Evolutionary conservation across 345 rosid genomes (phyloP).

Genomic region (Citrus glauca): DNA sequence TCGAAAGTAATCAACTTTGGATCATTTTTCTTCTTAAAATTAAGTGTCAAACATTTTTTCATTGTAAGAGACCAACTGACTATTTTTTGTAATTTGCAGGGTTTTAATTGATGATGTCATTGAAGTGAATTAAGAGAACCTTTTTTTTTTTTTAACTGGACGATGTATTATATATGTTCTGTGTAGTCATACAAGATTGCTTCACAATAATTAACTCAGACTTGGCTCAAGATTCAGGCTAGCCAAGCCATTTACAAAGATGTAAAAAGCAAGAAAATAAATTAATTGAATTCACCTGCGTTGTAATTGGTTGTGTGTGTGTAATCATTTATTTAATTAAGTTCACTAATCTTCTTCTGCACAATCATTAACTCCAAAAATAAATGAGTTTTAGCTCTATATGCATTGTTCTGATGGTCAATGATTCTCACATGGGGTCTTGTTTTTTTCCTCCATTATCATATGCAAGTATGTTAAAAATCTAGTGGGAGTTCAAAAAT

Average conservation of each 20-base stretch:
- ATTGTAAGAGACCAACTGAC: too few species aligned
- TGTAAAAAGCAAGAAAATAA: constrained; percentile 1
- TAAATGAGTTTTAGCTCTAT: constrained; percentile 19
- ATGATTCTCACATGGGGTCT: constrained; percentile 48
- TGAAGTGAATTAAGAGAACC: too few species aligned
- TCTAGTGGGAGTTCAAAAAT: constrained; percentile 13
- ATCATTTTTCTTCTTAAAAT: too few species aligned
- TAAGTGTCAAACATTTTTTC: too few species aligned
- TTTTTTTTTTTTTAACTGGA: too few species aligned
- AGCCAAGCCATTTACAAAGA: constrained; percentile 14
- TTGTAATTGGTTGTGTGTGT: not conserved
- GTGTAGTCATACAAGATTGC: not conserved
- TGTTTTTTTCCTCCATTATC: constrained; percentile 24
- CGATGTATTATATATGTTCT: too few species aligned
- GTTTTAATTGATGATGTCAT: too few species aligned
- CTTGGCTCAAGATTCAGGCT: constrained; percentile 4
- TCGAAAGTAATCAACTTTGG: too few species aligned
- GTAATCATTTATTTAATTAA: not conserved
- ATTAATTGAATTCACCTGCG: not conserved
- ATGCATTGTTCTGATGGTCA: constrained; percentile 24
- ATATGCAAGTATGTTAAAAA: constrained; percentile 7
- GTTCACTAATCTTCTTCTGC: not conserved
- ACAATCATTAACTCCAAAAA: constrained; percentile 3
- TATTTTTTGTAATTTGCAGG: too few species aligned
- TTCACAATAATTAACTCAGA: not conserved